Percentiles rank a stretch among this genome's conserved stretches.
Evolutionary conservation across 2,329 filamentous ascomycete genomes (phyloP).

Genomic region (Claviceps fusiformis): DNA sequence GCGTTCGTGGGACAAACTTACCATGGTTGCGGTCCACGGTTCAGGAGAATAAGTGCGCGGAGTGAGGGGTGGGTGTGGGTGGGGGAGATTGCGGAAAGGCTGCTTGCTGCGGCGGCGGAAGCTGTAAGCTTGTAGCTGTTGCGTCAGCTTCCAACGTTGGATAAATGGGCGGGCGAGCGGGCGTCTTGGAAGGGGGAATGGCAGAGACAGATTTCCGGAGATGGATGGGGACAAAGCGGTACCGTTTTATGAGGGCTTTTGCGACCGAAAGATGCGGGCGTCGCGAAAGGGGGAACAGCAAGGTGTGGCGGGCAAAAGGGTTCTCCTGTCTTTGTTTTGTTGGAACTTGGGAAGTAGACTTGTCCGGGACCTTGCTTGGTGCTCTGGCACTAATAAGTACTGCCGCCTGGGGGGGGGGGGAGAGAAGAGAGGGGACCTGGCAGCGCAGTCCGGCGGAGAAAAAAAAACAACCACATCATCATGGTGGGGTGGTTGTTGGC

Average conservation of each 20-base stretch:
- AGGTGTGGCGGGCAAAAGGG: background rate
- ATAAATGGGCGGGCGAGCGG: too few relatives aligned
- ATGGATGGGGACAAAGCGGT: background rate
- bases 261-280: slow-evolving; percentile 1
- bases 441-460: slow-evolving; percentile 16
- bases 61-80: slow-evolving; percentile 13
- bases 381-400: slow-evolving; percentile 2
- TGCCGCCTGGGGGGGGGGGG: background rate
- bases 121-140: background rate
- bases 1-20: slow-evolving; percentile 13
- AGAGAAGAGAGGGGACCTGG: slow-evolving; percentile 5
- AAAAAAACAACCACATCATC: slow-evolving; percentile 20
- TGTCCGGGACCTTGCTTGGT: slow-evolving; percentile 1
- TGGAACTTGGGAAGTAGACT: slow-evolving; percentile 3
- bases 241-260: background rate
- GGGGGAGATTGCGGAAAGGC: slow-evolving; percentile 6
- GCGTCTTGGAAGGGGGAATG: too few relatives aligned
- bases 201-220: background rate
- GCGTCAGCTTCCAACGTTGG: slow-evolving; percentile 1
- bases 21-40: slow-evolving; percentile 25
- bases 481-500: slow-evolving; percentile 17
- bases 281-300: background rate
- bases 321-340: slow-evolving; percentile 6
- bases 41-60: slow-evolving; percentile 14
- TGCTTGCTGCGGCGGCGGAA: background rate